A percentile compares a stretch with the other conserved stretches of the same genome.
These are phyloP conservation scores for Ceratocystis huliohia DNA, from an alignment of 2,329 filamentous ascomycete genomes.

Conservation along the genomic window DNA sequence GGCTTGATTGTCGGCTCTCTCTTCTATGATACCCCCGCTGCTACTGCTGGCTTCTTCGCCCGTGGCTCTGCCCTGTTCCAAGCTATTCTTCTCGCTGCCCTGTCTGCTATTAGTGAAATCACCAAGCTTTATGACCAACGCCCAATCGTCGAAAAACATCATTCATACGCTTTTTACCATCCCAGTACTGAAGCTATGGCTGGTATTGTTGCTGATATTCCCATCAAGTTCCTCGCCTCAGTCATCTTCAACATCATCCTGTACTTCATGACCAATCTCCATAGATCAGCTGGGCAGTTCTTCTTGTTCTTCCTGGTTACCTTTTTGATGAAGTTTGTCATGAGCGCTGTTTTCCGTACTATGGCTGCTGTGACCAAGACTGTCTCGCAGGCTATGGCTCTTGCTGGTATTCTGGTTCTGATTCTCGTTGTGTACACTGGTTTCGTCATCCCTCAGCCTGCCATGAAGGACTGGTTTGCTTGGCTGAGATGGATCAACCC, in stretches of 20 bases:
- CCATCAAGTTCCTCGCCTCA: slow-evolving; percentile 42
- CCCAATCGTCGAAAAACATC: slow-evolving; percentile 39
- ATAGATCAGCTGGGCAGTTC: slow-evolving; percentile 51
- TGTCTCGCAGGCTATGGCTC: slow-evolving; percentile 43
- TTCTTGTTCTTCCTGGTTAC: slow-evolving; percentile 65
- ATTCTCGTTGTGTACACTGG: slow-evolving; percentile 50
- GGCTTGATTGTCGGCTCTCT: slow-evolving; percentile 50
- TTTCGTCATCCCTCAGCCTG: slow-evolving; percentile 37
- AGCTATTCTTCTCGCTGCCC: slow-evolving; percentile 46
- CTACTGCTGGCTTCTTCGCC: slow-evolving; percentile 40
- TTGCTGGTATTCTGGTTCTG: slow-evolving; percentile 43
- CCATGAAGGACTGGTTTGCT: slow-evolving; percentile 60
- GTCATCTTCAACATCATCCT: slow-evolving; percentile 42
- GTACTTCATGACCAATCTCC: slow-evolving; percentile 44
- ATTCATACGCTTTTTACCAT: slow-evolving; percentile 39
- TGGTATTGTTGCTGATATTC: slow-evolving; percentile 42
- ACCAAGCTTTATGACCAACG: slow-evolving; percentile 33
- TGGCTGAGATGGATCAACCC: slow-evolving; percentile 70
- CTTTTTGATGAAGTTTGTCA: slow-evolving; percentile 54
- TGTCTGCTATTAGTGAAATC: slow-evolving; percentile 45
- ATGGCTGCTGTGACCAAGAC: slow-evolving; percentile 60
- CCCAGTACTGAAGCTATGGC: slow-evolving; percentile 42
- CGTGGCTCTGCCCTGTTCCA: slow-evolving; percentile 48
- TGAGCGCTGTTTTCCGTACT: slow-evolving; percentile 64
- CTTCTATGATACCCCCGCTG: slow-evolving; percentile 41